Percentiles rank a stretch among this genome's conserved stretches.
Evolutionary conservation across 805 yeast species (phyloP).

Genomic region (Candida ipomoeae): DNA sequence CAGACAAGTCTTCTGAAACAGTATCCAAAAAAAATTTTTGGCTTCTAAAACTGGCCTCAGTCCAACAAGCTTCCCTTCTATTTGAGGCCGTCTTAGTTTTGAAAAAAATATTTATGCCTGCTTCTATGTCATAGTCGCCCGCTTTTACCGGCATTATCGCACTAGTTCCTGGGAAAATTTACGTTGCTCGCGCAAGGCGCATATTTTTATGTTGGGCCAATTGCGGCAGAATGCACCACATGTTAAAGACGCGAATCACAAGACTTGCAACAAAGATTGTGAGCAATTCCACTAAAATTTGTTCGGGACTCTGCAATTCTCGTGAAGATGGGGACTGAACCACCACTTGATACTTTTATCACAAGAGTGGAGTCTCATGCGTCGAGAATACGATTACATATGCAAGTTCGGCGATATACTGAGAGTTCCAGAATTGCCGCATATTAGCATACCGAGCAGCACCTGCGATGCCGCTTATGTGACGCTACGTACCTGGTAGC

Average conservation of each 20-base stretch:
- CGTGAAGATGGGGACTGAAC: neutral
- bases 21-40: neutral
- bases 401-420: neutral
- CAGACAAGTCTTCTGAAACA: neutral
- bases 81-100: too few relatives aligned
- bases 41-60: too few relatives aligned
- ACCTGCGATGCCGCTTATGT: neutral
- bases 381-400: neutral
- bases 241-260: neutral
- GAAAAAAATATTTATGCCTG: neutral
- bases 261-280: neutral
- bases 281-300: neutral
- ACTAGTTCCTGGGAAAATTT: constrained; percentile 3
- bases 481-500: constrained; percentile 6
- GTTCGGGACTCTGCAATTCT: neutral
- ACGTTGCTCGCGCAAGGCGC: constrained; percentile 4
- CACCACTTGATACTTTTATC: neutral
- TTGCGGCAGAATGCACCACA: constrained; percentile 1
- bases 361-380: neutral
- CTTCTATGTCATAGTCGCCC: neutral
- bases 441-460: neutral
- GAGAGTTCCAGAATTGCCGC: constrained; percentile 3
- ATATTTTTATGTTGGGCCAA: constrained; percentile 3
- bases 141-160: constrained; percentile 3
- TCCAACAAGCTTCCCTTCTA: too few relatives aligned